phyloP scores from a whole-genome alignment of 2,329 filamentous ascomycete species.

The Phialocephala sp. region DNA sequence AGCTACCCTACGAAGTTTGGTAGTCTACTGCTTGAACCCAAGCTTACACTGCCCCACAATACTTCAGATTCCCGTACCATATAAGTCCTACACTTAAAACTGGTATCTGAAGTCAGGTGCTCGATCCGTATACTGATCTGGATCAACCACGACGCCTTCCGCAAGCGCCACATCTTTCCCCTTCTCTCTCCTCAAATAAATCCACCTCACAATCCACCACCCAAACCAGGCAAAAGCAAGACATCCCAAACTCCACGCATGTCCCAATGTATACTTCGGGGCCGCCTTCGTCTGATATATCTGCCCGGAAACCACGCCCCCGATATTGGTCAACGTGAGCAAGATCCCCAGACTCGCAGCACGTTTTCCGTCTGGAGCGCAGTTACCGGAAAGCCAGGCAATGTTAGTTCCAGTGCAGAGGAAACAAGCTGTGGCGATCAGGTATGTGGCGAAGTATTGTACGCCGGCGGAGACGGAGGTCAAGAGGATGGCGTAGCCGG shows the following conservation, averaged over 20 bases:
- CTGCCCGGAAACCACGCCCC: slow-evolving; percentile 18
- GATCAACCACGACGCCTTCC: slow-evolving; percentile 10
- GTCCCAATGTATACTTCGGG: slow-evolving; percentile 19
- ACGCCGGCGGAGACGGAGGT: slow-evolving; percentile 11
- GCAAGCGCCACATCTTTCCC: slow-evolving; percentile 20
- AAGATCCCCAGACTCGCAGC: slow-evolving; percentile 19
- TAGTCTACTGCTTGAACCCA: too few species aligned
- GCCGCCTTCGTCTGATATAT: slow-evolving; percentile 22
- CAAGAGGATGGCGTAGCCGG: slow-evolving; percentile 20
- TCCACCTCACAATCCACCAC: slow-evolving; percentile 20
- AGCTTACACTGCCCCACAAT: too few species aligned
- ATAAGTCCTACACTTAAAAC: neutral
- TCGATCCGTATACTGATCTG: slow-evolving; percentile 16
- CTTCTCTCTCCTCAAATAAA: slow-evolving; percentile 19
- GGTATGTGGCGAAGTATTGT: slow-evolving; percentile 21
- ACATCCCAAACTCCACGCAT: slow-evolving; percentile 21
- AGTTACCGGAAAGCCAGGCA: slow-evolving; percentile 20
- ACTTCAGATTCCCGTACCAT: too few species aligned
- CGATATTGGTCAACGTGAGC: slow-evolving; percentile 19
- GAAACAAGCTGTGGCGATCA: slow-evolving; percentile 20
- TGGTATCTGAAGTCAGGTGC: slow-evolving; percentile 20
- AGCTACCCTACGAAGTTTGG: too few species aligned
- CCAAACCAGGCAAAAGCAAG: slow-evolving; percentile 18
- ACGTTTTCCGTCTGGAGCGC: slow-evolving; percentile 19
- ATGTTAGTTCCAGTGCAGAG: slow-evolving; percentile 23